Conservation (phyloP, 192 early-diverging fungal species). For the Lobulomyces angularis region DNA sequence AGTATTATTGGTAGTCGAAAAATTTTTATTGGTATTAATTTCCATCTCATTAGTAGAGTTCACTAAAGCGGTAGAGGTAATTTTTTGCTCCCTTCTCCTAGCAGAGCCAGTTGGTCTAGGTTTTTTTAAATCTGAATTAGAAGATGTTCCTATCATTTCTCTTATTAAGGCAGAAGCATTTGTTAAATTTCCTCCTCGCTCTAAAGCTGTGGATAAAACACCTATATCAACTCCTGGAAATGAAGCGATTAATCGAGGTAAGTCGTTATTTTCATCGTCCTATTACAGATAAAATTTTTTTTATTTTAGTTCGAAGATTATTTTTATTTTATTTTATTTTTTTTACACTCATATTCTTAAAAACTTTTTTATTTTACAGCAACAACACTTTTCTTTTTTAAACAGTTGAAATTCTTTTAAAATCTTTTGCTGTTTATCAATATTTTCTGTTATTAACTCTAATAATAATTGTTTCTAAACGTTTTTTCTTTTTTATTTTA, state of each 20-base stretch:
- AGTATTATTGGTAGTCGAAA: background rate
- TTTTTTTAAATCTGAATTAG: background rate
- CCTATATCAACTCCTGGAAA: slow-evolving; percentile 1
- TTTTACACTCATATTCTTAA: no score
- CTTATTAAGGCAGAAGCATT: background rate
- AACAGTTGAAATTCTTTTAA: no score
- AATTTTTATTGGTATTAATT: background rate
- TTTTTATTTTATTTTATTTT: no score
- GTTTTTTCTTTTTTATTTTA: no score
- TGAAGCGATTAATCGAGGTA: slow-evolving; percentile 1
- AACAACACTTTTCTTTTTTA: no score
- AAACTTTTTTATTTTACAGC: no score
- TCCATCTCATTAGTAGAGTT: background rate
- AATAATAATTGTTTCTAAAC: no score
- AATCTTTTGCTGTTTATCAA: no score
- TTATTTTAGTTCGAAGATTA: no score
- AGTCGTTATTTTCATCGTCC: no score
- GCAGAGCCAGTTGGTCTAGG: slow-evolving; percentile 2
- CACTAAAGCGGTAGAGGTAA: background rate
- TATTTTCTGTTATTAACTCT: no score
- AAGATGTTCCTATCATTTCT: background rate
- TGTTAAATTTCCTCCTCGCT: background rate
- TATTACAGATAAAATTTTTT: no score
- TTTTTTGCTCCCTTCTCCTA: slow-evolving; percentile 4
- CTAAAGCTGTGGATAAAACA: slow-evolving; percentile 1